phyloP scores from a whole-genome alignment of 768 basidiomycete species.

The Lyophyllum semitale region DNA sequence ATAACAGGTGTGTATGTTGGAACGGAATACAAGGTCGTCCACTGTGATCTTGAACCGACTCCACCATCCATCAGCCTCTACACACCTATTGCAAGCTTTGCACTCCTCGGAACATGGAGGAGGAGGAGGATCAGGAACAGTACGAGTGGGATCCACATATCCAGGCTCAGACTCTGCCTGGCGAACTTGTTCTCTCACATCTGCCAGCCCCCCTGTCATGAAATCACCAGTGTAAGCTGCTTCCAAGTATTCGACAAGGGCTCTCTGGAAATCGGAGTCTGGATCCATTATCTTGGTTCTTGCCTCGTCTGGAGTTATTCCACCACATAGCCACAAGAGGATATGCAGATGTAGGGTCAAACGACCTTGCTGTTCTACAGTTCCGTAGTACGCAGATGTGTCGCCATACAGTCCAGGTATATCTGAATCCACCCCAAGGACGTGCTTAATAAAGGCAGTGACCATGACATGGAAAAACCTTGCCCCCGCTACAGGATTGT shows the following conservation, averaged over 20 bases:
- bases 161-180: background rate
- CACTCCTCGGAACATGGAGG: too few relatives aligned
- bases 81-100: conserved; percentile 22
- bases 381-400: conserved; percentile 25
- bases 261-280: conserved; percentile 1
- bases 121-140: too few relatives aligned
- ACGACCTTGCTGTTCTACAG: conserved; percentile 32
- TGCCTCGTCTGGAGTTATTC: conserved; percentile 12
- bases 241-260: conserved; percentile 3
- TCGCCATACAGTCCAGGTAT: conserved; percentile 28
- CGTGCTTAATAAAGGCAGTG: conserved; percentile 23
- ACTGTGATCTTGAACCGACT: conserved; percentile 16
- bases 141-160: conserved; percentile 20
- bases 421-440: conserved; percentile 16
- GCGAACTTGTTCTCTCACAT: background rate
- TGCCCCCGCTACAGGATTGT: conserved; percentile 29
- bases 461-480: conserved; percentile 34
- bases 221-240: background rate
- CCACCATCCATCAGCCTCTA: conserved; percentile 11
- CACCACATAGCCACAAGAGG: too few relatives aligned
- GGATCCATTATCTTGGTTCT: background rate
- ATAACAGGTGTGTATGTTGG: too few relatives aligned
- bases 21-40: too few relatives aligned
- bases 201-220: background rate
- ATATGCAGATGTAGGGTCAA: conserved; percentile 30